These are phyloP conservation scores for Citrus australasica DNA, from an alignment of 345 rosid genomes.

Conservation along the genomic window DNA sequence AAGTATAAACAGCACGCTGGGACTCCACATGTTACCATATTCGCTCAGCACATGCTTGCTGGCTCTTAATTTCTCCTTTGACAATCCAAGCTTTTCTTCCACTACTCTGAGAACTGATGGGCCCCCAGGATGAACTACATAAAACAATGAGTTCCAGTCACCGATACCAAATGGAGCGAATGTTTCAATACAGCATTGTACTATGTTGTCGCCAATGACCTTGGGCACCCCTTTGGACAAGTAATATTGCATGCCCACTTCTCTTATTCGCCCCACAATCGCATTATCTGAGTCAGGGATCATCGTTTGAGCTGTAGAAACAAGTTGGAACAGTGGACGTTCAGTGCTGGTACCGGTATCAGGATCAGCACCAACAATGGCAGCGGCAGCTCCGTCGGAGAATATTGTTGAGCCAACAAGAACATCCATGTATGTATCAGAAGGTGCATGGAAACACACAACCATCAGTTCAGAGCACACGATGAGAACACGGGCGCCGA, in stretches of 20 bases:
- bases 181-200: not conserved
- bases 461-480: not conserved
- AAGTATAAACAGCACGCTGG: not conserved
- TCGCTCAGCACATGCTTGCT: not conserved
- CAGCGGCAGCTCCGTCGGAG: slow-evolving; percentile 2
- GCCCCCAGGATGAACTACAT: not conserved
- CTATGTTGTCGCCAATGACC: not conserved
- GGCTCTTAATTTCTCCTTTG: not conserved
- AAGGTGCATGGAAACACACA: slow-evolving; percentile 5
- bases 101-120: not conserved
- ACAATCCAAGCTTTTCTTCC: slow-evolving; percentile 1
- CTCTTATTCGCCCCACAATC: not conserved
- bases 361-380: not conserved
- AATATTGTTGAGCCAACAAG: not conserved
- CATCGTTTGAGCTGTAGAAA: not conserved
- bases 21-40: not conserved
- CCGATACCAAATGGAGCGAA: not conserved
- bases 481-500: not conserved
- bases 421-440: not conserved
- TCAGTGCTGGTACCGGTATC: not conserved
- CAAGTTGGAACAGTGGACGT: not conserved
- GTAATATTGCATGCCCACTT: not conserved
- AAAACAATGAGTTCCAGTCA: slow-evolving; percentile 13
- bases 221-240: not conserved
- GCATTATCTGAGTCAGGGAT: slow-evolving; percentile 1